A percentile compares a stretch with the other conserved stretches of the same genome.
These are phyloP conservation scores for Aspergillus luchuensis DNA, from an alignment of 2,329 filamentous ascomycete genomes.

Conservation along the genomic window DNA sequence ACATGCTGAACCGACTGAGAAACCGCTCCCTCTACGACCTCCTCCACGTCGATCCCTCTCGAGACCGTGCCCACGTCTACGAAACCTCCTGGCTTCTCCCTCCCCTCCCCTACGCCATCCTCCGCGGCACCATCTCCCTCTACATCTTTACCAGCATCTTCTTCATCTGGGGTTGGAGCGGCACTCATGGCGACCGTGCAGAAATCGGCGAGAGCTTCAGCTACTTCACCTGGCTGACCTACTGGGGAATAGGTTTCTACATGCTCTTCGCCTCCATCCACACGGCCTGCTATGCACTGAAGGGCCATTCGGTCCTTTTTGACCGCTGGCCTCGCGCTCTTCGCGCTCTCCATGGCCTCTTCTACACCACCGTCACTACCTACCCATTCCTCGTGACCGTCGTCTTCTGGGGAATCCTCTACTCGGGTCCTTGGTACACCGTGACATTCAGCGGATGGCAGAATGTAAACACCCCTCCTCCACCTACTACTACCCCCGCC, in stretches of 20 bases:
- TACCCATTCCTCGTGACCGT: conserved; percentile 70
- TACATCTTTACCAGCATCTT: conserved; percentile 73
- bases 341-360: conserved; percentile 65
- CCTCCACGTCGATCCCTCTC: conserved; percentile 40
- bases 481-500: conserved; percentile 4
- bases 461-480: conserved; percentile 37
- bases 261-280: conserved; percentile 68
- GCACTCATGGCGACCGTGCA: conserved; percentile 54
- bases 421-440: conserved; percentile 54
- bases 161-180: conserved; percentile 68
- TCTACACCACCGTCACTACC: conserved; percentile 64
- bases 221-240: conserved; percentile 80
- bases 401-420: conserved; percentile 70
- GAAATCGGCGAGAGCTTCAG: conserved; percentile 64
- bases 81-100: conserved; percentile 80
- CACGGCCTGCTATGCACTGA: conserved; percentile 66
- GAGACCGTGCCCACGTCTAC: conserved; percentile 62
- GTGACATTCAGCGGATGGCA: conserved; percentile 57
- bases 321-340: conserved; percentile 62
- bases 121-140: conserved; percentile 50
- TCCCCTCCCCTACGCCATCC: conserved; percentile 61
- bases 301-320: conserved; percentile 57
- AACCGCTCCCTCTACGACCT: conserved; percentile 22
- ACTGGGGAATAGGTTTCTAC: conserved; percentile 83
- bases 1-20: conserved; percentile 20